These are phyloP conservation scores for Lactifluus hygrophoroides DNA, from an alignment of 768 basidiomycete genomes.

Conservation along the genomic window DNA sequence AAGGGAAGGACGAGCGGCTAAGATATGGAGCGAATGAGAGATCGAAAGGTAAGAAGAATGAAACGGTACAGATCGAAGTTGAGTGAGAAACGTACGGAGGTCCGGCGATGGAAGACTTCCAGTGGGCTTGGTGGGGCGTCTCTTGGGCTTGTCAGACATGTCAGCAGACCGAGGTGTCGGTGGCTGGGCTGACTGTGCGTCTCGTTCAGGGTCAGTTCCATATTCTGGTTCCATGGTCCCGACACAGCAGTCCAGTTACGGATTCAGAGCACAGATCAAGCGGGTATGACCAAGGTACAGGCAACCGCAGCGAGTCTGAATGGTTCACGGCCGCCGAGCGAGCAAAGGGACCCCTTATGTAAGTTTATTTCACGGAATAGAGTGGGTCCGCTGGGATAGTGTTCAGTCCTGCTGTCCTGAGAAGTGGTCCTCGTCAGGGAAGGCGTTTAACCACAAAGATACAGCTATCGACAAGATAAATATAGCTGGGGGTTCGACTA, in stretches of 20 bases:
- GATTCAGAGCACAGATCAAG: conserved; percentile 11
- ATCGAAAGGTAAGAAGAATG: conserved; percentile 3
- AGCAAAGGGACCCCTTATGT: conserved; percentile 11
- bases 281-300: conserved; percentile 10
- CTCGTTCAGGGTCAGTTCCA: conserved; percentile 11
- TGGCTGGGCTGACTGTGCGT: conserved; percentile 4
- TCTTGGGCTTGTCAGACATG: conserved; percentile 19
- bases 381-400: conserved; percentile 12
- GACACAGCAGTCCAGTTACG: conserved; percentile 3
- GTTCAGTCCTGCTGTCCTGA: not conserved
- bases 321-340: not conserved
- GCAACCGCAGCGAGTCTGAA: not conserved
- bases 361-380: conserved; percentile 11
- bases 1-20: conserved; percentile 22
- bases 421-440: not conserved
- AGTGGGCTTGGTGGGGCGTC: conserved; percentile 16
- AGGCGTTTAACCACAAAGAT: not conserved
- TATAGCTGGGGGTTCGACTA: not conserved
- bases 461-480: not conserved
- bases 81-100: conserved; percentile 13
- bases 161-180: conserved; percentile 14
- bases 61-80: not conserved
- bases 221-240: conserved; percentile 11
- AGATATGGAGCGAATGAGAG: not conserved
- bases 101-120: conserved; percentile 19